Conservation (phyloP, 2,329 filamentous ascomycete genomes). For the Diplodia mutila region DNA sequence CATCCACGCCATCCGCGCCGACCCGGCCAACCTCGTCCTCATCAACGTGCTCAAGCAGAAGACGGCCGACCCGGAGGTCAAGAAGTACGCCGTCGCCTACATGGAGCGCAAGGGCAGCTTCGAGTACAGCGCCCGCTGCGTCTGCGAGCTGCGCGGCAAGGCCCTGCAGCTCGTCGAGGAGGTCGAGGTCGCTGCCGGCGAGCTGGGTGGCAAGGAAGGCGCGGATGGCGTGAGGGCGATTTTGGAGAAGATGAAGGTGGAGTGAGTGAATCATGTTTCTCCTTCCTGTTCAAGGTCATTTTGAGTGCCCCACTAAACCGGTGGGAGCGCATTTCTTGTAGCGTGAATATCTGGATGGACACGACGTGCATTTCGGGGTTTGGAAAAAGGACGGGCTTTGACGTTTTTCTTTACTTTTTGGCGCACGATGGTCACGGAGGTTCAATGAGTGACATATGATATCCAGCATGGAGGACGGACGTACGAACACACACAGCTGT, state of each 20-base stretch:
- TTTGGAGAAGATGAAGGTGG: conserved; percentile 42
- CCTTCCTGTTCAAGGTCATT: too few species aligned
- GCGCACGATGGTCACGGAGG: not conserved
- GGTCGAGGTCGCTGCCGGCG: conserved; percentile 41
- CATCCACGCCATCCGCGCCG: conserved; percentile 85
- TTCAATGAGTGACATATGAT: conserved; percentile 10
- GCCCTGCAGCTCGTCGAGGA: conserved; percentile 49
- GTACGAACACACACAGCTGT: not conserved
- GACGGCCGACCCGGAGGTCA: conserved; percentile 82
- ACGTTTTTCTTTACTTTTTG: not conserved
- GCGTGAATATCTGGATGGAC: not conserved
- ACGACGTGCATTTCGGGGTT: not conserved
- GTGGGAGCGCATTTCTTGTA: not conserved
- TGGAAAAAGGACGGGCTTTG: not conserved
- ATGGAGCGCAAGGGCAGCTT: conserved; percentile 93
- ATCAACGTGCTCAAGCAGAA: conserved; percentile 93
- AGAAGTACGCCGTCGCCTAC: conserved; percentile 85
- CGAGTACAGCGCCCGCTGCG: conserved; percentile 73
- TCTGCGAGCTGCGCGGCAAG: conserved; percentile 50
- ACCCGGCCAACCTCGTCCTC: conserved; percentile 75
- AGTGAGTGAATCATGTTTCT: too few species aligned
- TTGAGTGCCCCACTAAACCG: not conserved
- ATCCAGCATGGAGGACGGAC: not conserved
- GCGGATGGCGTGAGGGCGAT: conserved; percentile 46
- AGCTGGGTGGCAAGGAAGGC: conserved; percentile 36